Percentiles rank a stretch among this genome's conserved stretches.
These are phyloP conservation scores for Exophiala viscosa DNA, from an alignment of 2,329 filamentous ascomycete genomes.

Conservation along the genomic window DNA sequence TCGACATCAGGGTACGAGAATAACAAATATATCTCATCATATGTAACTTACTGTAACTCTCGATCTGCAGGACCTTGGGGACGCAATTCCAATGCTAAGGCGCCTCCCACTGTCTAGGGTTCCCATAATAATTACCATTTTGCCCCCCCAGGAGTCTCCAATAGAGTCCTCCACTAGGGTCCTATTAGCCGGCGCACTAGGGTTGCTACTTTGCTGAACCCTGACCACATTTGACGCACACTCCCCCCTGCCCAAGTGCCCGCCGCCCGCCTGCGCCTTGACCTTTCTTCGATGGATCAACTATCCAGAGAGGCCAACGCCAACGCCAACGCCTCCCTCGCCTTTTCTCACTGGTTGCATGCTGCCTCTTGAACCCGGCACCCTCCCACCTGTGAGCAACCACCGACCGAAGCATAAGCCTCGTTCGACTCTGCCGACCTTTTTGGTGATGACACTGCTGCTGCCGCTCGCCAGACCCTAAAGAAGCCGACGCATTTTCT, in stretches of 20 bases:
- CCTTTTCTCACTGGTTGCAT: constrained; percentile 19
- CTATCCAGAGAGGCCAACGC: too few species aligned
- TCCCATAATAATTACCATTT: background rate
- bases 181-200: constrained; percentile 2
- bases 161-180: constrained; percentile 14
- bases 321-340: constrained; percentile 15
- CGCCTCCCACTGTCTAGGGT: background rate
- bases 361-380: constrained; percentile 12
- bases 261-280: constrained; percentile 17
- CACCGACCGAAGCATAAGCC: constrained; percentile 4
- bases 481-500: background rate
- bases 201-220: constrained; percentile 10
- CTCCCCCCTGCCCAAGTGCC: constrained; percentile 6
- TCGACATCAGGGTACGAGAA: too few species aligned
- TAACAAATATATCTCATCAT: too few species aligned
- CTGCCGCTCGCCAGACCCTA: constrained; percentile 4
- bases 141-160: constrained; percentile 11
- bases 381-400: constrained; percentile 17
- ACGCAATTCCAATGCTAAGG: too few species aligned
- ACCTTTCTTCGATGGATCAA: constrained; percentile 1
- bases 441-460: constrained; percentile 21
- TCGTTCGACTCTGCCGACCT: constrained; percentile 13
- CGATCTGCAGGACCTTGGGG: background rate
- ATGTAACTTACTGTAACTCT: background rate
- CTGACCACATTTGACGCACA: constrained; percentile 19